Evolutionary conservation across 768 basidiomycete genomes (phyloP).

Genomic region (Paxillus rubicundulus): DNA sequence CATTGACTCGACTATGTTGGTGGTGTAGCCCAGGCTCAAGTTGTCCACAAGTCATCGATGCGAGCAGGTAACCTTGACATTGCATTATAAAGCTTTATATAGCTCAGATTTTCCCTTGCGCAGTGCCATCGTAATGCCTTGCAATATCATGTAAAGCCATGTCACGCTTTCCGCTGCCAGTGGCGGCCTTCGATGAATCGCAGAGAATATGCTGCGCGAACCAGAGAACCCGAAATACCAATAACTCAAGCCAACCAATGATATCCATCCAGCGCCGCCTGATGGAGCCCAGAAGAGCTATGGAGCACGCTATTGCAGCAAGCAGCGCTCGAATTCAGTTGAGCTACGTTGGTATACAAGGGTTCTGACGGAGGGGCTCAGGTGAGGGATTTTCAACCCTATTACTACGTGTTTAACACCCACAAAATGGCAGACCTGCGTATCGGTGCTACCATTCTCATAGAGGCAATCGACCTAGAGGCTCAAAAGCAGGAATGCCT

Average conservation of each 20-base stretch:
- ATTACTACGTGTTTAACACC: constrained; percentile 67
- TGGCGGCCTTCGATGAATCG: too few relatives aligned
- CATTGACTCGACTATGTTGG: not conserved
- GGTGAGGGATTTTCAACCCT: constrained; percentile 73
- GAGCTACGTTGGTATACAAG: constrained; percentile 2
- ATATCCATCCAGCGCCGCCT: constrained; percentile 59
- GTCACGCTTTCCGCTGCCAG: too few relatives aligned
- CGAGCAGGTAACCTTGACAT: too few relatives aligned
- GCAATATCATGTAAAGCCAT: too few relatives aligned
- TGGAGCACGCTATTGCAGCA: constrained; percentile 81
- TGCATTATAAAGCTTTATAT: too few relatives aligned
- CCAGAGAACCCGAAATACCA: constrained; percentile 72
- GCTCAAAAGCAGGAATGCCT: constrained; percentile 45
- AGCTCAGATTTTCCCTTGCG: too few relatives aligned
- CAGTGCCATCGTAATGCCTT: too few relatives aligned
- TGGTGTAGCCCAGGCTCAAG: constrained; percentile 46
- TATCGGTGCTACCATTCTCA: constrained; percentile 63
- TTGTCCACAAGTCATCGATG: too few relatives aligned
- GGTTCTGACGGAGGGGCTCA: constrained; percentile 21
- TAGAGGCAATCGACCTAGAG: constrained; percentile 57
- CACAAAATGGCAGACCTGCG: constrained; percentile 52
- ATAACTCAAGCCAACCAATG: constrained; percentile 76
- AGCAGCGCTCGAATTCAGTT: constrained; percentile 29
- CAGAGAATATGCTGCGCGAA: constrained; percentile 71
- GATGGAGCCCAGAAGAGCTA: constrained; percentile 64